Base-by-base conservation (phyloP, 2,329 filamentous ascomycete species). In the Pseudocercospora eumusae region DNA sequence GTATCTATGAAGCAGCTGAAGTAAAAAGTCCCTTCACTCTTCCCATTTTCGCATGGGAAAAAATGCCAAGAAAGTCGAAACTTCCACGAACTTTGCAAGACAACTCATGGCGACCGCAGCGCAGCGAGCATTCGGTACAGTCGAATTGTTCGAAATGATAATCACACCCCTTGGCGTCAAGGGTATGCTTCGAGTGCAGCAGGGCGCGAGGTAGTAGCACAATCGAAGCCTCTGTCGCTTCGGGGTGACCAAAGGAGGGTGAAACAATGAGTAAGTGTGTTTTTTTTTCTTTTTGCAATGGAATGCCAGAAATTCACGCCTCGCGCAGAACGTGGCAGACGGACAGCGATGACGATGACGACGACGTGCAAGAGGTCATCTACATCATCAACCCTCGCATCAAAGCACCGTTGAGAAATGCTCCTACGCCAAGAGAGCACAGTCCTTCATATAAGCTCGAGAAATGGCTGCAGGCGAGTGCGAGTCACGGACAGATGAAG, bases 101-200 rank as follows among this genome's bases (percentile, higher is more conserved):
- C 33, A 5, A n/a, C 15, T 36, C 13, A 36, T 36, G 33, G 33
- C 33, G 33, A 36, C 33, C 4, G 23, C 47, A 50, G 47, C 10
- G 9, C 2, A 15, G 13, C 20, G 20, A 4, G 61, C 56, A n/a
- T 56, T 64, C 36, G 54, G 56, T 47, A 64, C 53, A 33, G 52
- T 59, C 50, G 61, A 64, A 56, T 58, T 64, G 44, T 56, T 60
- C 47, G 61, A 64, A 50, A 31, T 44, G 23, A 57, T 64, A 36
- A 47, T 64, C 45, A 28, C 44, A 42, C 42, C 57, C 13, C 45
- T 61, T 44, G 61, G 58, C 49, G 60, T 64, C 47, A 54, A 58
- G 44, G 60, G 54, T 27, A 23, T 60, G 9, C 58, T 64, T 11
- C 47, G 57, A 28, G 60, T 36, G 23, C 61, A 64, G 47, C 21